Evolutionary conservation across 208 protist genomes (phyloP), one percentile per base, ranked within the genome.

Genomic region (Crithidia sp.): DNA sequence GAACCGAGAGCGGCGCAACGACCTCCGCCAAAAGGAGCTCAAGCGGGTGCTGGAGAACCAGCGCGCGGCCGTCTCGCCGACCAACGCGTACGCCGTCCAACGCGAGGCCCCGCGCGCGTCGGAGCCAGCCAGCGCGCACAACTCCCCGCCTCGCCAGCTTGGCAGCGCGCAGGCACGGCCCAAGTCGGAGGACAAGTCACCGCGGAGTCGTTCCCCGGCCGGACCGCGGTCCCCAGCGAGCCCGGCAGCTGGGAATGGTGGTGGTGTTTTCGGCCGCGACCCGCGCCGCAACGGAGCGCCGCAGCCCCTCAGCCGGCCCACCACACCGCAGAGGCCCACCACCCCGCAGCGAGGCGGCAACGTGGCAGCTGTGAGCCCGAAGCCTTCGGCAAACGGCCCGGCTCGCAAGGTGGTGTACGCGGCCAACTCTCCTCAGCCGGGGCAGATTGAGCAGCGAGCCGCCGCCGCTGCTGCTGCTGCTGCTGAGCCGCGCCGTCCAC

Each of bases 1-100:
- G 57, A 67, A 62, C 14, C 79, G 75, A 4, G 81, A 89, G 60
- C 84, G 79, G 5, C 75, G 83, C 52, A 87, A 88, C 45, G 81
- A 91, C 40, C 47, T 89, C 36, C 87, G 85, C 10, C 82, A 90
- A 60, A 61, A 81, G 2, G 89, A 96, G 53, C 71, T 96, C 16
- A 76, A 81, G 19, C 80, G 83, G 36, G 86, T 96, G 12, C 78
- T 94, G 19, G 89, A 89, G 43, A 74, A 85, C 71, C 86, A 93
- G 64, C 83, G 76, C 9, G 71, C 69, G n/a, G 80, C 66, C 2
- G 59, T 57, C 37, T 74, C 83, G 70, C 71, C 74, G 37, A 53
- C 53, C 19, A 58, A 67, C 68, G n/a, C 37, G 50, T 55, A 59
- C 64, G 67, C 71, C 56, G 45, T 50, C 36, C 68, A 13, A 28